phyloP scores from a whole-genome alignment of 2,329 filamentous ascomycete genomes.

The Penicillium capsulatum region DNA sequence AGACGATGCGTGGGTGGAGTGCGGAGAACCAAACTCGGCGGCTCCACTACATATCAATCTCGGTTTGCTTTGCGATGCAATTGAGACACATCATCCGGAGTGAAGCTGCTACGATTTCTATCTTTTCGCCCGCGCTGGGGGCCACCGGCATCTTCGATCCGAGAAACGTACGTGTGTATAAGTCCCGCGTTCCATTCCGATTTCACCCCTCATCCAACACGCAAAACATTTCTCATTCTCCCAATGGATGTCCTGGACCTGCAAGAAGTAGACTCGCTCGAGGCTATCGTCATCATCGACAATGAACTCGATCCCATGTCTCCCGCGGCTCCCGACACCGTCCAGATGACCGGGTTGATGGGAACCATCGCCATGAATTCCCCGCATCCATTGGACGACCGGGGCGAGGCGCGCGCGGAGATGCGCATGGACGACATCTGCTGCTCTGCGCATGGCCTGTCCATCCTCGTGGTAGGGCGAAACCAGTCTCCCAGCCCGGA shows the following conservation, averaged over 20 bases:
- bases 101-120: no score
- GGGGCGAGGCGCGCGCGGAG: constrained; percentile 45
- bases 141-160: no score
- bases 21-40: background rate
- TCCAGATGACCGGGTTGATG: constrained; percentile 44
- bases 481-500: background rate
- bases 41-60: no score
- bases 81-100: no score
- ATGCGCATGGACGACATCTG: constrained; percentile 50
- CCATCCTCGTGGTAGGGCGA: constrained; percentile 47
- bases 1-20: no score
- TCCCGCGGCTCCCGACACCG: constrained; percentile 41
- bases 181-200: no score
- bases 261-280: constrained; percentile 45
- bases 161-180: no score
- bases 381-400: constrained; percentile 29
- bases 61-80: no score
- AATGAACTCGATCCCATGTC: constrained; percentile 55
- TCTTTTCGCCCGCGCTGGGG: no score
- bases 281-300: constrained; percentile 51
- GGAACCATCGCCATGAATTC: constrained; percentile 41
- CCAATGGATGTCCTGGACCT: constrained; percentile 16
- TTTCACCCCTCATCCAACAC: background rate
- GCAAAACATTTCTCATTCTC: background rate
- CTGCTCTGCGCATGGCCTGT: constrained; percentile 54